Evolutionary conservation across 345 rosid genomes (phyloP), one percentile per base, ranked within the genome.

Genomic region (Cochlearia excelsa): DNA sequence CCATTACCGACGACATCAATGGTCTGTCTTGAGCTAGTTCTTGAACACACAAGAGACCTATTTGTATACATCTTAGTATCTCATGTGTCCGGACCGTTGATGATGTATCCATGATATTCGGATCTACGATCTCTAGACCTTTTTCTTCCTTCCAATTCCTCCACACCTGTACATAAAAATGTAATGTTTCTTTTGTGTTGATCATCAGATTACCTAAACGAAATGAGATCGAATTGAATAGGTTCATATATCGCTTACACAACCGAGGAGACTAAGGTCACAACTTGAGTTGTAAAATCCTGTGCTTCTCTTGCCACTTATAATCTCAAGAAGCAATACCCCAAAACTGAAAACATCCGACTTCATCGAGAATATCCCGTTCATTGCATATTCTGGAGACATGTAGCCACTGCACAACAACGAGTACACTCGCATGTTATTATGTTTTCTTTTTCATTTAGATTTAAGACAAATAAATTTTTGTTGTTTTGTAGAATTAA

Each of bases 41-140:
- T 74, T 86, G 87, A 31, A 88, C 90, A 35, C 96, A 85, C 46
- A 88, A 66, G 2, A 88, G 84, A 4, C 94, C 96, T 1, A 88
- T 84, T 9, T 88, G 85, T 38, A 84, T 64, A 69, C 96, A 88
- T 72, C 88, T 78, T 41, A 82, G 7, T 0, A 80, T 84, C 77
- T 87, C 87, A 11, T 68, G 30, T 34, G 63, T 35, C 4, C 3
- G 49, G 4, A 43, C 42, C 7, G 50, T 34, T n/a, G 52, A 33
- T 3, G 74, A 63, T 30, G 61, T 39, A 37, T 63, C 66, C 2
- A 77, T 80, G 27, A 35, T 47, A 44, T 6, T 9, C 9, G 81
- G 69, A 75, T 90, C 95, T 65, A 90, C 72, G 6, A 86, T 47
- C 61, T 90, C 88, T 75, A 81, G 40, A 68, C 78, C 57, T 59